Conservation (phyloP, 768 basidiomycete species). For the Macrolepiota fuliginosa region DNA sequence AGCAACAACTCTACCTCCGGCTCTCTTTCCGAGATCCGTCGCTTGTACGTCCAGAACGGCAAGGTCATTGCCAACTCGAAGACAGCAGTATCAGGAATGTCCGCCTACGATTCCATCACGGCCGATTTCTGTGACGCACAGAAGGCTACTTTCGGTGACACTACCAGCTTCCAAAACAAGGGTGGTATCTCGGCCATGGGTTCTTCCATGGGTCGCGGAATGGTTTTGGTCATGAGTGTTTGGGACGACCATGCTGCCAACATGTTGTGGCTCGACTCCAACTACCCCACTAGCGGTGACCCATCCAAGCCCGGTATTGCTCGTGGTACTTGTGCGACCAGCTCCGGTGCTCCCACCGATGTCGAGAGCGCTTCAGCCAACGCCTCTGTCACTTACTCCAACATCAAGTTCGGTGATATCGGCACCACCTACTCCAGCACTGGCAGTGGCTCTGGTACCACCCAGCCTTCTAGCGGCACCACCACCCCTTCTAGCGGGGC, state of each 20-base stretch:
- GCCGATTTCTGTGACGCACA: conserved; percentile 16
- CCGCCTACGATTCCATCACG: conserved; percentile 17
- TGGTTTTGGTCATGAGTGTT: conserved; percentile 39
- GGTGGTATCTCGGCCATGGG: conserved; percentile 20
- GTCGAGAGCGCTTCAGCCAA: conserved; percentile 15
- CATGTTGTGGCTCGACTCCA: conserved; percentile 43
- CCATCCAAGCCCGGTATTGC: conserved; percentile 19
- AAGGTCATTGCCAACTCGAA: conserved; percentile 21
- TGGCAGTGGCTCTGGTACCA: conserved; percentile 10
- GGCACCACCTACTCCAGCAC: background rate
- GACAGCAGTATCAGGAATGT: conserved; percentile 13
- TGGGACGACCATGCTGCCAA: conserved; percentile 26
- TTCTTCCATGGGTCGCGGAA: conserved; percentile 21
- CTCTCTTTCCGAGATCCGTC: conserved; percentile 20
- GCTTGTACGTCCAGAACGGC: conserved; percentile 22
- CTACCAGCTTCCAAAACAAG: conserved; percentile 17
- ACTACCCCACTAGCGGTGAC: conserved; percentile 27
- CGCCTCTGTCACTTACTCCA: conserved; percentile 21
- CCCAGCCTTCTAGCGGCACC: background rate
- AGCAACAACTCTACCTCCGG: conserved; percentile 19
- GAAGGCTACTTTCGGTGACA: conserved; percentile 19
- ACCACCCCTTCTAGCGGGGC: background rate
- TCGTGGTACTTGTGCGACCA: conserved; percentile 21
- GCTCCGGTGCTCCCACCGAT: conserved; percentile 14
- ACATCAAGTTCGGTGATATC: conserved; percentile 20